Evolutionary conservation across 2,329 filamentous ascomycete species (phyloP).

Genomic region (Colletotrichum sp.): DNA sequence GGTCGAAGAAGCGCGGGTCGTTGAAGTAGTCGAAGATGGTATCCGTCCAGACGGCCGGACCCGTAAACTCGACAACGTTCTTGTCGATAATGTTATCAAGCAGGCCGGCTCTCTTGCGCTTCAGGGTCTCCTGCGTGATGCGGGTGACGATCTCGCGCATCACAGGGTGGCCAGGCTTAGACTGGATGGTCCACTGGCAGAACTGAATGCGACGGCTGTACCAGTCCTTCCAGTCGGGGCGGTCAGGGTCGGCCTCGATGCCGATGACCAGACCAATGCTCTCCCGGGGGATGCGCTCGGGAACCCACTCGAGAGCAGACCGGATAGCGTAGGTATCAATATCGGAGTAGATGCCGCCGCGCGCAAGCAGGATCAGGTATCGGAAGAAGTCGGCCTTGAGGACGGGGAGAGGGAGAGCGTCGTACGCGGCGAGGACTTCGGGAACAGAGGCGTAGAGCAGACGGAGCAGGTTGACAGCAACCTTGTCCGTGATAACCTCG

Average conservation of each 20-base stretch:
- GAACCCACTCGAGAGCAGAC: conserved; percentile 88
- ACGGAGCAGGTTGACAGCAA: conserved; percentile 79
- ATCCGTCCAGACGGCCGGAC: conserved; percentile 95
- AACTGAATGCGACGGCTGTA: conserved; percentile 97
- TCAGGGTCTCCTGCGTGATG: conserved; percentile 83
- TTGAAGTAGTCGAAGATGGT: conserved; percentile 93
- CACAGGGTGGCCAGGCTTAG: conserved; percentile 92
- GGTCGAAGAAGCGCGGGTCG: conserved; percentile 85
- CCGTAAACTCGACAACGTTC: conserved; percentile 91
- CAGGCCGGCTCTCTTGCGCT: conserved; percentile 70
- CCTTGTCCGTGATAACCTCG: conserved; percentile 93
- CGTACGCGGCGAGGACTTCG: conserved; percentile 79
- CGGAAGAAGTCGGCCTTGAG: conserved; percentile 83
- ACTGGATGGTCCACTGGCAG: conserved; percentile 98
- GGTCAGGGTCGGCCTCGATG: conserved; percentile 95
- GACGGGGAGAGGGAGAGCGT: conserved; percentile 74
- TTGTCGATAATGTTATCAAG: conserved; percentile 65
- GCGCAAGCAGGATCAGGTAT: conserved; percentile 69
- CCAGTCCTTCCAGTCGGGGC: conserved; percentile 92
- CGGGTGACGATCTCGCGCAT: conserved; percentile 85
- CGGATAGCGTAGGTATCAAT: conserved; percentile 90
- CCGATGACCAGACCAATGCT: conserved; percentile 88
- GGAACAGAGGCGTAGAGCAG: conserved; percentile 87
- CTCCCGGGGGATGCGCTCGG: conserved; percentile 74
- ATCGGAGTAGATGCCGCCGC: conserved; percentile 78